Base-by-base conservation (phyloP, 2,329 filamentous ascomycete genomes). In the Zasmidium angulare region DNA sequence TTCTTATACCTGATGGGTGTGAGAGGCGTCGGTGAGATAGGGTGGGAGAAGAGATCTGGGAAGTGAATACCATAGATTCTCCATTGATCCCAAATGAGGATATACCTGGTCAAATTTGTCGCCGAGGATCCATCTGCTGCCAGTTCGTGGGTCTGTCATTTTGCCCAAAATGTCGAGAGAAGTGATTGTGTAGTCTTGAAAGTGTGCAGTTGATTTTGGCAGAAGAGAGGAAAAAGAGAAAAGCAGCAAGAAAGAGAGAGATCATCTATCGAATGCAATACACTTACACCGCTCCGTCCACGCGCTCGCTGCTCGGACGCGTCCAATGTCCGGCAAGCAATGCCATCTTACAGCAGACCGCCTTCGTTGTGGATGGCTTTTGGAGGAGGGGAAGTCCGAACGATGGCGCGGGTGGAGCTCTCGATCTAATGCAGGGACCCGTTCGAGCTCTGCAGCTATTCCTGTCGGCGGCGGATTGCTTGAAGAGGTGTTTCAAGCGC, bases 1-100 rank as follows among this genome's bases (percentile, higher is more conserved):
- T 75, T 76, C 58, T 70, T 72, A 53, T 67, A 65, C 36, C 36
- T 43, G 36, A 17, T 17, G n/a, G n/a, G n/a, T n/a, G n/a, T 43
- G 36, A 43, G 4, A 3, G 11, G 4, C n/a, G 36, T 7, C 12
- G 9, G 9, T 10, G 36, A 19, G 3, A 7, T 3, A 14, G 9
- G 11, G 9, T 19, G 36, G n/a, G 36, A 43, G 36, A 4, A 17
- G 36, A 17, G n/a, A 7, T 7, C 29, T 7, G 12, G 14, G n/a
- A 10, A 14, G 6, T 43, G n/a, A 14, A 9, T 14, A 43, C 74
- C 74, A 75, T 29, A 89, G 76, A 10, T 81, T 81, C 68, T 82
- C 78, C 65, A 88, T 86, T 22, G 82, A 82, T 31, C 80, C 77
- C 65, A 87, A 83, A 68, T 88, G 86, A 20, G 84, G 79, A 49